Evolutionary conservation across 352 stramenopile genomes (phyloP), one percentile per base, ranked within the genome.

Genomic region (Phytophthora pinifolia): DNA sequence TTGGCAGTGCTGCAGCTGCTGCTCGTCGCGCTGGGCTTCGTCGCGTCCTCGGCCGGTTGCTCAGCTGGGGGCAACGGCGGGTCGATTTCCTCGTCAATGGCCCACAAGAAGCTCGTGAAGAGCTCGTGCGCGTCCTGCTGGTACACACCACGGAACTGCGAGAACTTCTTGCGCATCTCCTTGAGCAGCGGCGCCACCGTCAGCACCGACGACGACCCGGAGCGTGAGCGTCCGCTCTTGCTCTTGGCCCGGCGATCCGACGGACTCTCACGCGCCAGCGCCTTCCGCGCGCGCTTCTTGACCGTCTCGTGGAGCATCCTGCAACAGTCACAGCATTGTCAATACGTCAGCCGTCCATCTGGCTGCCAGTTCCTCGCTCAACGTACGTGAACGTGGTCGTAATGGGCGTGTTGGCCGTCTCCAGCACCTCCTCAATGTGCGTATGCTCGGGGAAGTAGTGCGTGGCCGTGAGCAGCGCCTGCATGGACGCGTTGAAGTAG

Each of bases 81-180:
- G 29, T 88, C 74, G 39, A 79, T 69, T 34, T 91, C 81, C 44
- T 91, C 81, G 35, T 91, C 81, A 32, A 91, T 81, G n/a, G 74
- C 72, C 76, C 76, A 97, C 14, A 99, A 62, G 8, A 99, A 75
- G 54, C 88, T 97, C 7, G 75, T 70, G 9, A 99, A 84, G 0
- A 99, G 61, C 64, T 99, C 97, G 59, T 99, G 94, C 6, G 94
- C 87, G 62, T 99, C 97, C 41, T 99, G 97, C 74, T 99, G 97
- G 38, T 95, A 85, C 59, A 89, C 81, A 2, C 96, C 96, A n/a
- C 75, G 67, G 61, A 99, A 99, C 20, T 92, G 86, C 5, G 83
- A 74, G 64, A 98, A 98, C 29, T 89, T 89, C 18, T 80, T 83
- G 4, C 81, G 74, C 36, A 91, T 72, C 25, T 79, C 79, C 43